These are phyloP conservation scores for Ophiognomonia clavigignenti-juglandacearum DNA, from an alignment of 2,329 filamentous ascomycete genomes.

Conservation along the genomic window DNA sequence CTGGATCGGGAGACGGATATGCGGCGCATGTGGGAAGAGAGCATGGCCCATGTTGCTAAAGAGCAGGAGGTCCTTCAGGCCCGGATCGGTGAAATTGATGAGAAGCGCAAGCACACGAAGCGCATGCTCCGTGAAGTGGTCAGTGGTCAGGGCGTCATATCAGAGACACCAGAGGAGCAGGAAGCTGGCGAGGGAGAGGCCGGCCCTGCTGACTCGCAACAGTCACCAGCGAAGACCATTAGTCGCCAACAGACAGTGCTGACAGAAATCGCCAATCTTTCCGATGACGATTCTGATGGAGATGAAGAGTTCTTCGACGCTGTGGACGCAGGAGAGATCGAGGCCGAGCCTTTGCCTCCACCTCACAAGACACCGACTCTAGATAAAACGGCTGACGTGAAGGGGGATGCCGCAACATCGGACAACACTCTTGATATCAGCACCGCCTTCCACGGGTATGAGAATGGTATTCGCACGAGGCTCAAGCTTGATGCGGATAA, in stretches of 20 bases:
- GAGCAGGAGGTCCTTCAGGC: slow-evolving; percentile 91
- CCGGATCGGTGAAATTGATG: slow-evolving; percentile 81
- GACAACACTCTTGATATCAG: slow-evolving; percentile 57
- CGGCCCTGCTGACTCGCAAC: slow-evolving; percentile 26
- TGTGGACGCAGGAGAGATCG: slow-evolving; percentile 86
- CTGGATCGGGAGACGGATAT: slow-evolving; percentile 88
- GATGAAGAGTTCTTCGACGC: slow-evolving; percentile 97
- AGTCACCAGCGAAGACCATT: slow-evolving; percentile 36
- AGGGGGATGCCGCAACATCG: slow-evolving; percentile 42
- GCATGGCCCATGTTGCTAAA: slow-evolving; percentile 92
- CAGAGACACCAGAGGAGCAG: slow-evolving; percentile 28
- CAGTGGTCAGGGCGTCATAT: slow-evolving; percentile 41
- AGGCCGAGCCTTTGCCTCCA: slow-evolving; percentile 66
- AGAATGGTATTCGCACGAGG: slow-evolving; percentile 74
- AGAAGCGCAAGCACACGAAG: slow-evolving; percentile 86
- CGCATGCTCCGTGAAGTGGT: slow-evolving; percentile 82
- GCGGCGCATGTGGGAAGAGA: slow-evolving; percentile 96
- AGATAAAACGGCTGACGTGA: slow-evolving; percentile 32
- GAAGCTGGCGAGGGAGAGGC: slow-evolving; percentile 26
- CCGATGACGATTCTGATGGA: slow-evolving; percentile 75
- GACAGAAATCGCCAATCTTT: slow-evolving; percentile 67
- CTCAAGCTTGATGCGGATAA: slow-evolving; percentile 90
- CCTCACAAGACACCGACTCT: background rate
- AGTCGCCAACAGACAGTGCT: slow-evolving; percentile 61
- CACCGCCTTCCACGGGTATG: slow-evolving; percentile 81